These are phyloP conservation scores for Tricholoma sp. DNA, from an alignment of 768 basidiomycete genomes.

Conservation along the genomic window DNA sequence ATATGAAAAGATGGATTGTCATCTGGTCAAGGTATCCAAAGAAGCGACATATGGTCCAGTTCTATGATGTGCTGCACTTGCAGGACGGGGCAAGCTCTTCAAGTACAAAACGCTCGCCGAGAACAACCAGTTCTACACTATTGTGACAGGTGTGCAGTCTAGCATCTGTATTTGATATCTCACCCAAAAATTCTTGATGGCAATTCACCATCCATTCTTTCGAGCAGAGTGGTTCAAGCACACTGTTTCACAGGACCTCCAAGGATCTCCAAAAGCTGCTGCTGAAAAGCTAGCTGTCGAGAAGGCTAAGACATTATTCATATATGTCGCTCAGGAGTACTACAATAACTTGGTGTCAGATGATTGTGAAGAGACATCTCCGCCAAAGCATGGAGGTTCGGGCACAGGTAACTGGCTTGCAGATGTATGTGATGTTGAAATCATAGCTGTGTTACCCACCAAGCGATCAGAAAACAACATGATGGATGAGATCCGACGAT, in stretches of 20 bases:
- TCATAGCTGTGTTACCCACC: too few species aligned
- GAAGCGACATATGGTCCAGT: slow-evolving; percentile 5
- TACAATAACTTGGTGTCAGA: too few species aligned
- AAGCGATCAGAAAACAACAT: neutral
- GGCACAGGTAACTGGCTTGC: too few species aligned
- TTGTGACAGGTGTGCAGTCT: slow-evolving; percentile 20
- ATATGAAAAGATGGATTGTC: slow-evolving; percentile 20
- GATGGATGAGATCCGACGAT: neutral
- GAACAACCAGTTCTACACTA: slow-evolving; percentile 19
- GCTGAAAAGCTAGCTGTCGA: neutral
- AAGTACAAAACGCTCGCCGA: neutral
- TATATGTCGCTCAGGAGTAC: neutral
- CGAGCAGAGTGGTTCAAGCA: too few species aligned
- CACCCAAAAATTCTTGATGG: too few species aligned
- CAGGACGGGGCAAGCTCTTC: slow-evolving; percentile 20
- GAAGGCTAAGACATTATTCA: neutral
- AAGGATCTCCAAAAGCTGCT: too few species aligned
- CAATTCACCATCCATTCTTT: neutral
- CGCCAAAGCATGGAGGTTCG: too few species aligned
- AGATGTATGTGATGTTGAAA: too few species aligned
- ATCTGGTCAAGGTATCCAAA: slow-evolving; percentile 9
- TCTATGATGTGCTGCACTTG: slow-evolving; percentile 15
- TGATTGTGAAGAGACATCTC: too few species aligned
- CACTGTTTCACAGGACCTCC: too few species aligned
- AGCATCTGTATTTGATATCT: too few species aligned